A percentile compares a stretch with the other conserved stretches of the same genome.
phyloP scores from a whole-genome alignment of 345 rosid species.

The Reutealis trisperma region DNA sequence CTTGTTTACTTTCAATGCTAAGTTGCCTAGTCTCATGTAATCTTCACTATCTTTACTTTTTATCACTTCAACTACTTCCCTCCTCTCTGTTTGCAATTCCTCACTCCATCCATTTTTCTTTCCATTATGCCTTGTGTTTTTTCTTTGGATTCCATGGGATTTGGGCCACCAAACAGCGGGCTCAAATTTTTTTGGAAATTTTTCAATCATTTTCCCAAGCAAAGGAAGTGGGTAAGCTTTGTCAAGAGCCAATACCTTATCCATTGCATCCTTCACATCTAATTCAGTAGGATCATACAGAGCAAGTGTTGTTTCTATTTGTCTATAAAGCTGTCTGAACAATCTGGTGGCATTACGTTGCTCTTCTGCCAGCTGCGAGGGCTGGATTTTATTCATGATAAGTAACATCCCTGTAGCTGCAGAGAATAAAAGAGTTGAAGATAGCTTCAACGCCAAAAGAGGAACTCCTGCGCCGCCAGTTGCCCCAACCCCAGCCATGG shows the following conservation, averaged over 20 bases:
- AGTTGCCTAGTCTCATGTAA: constrained; percentile 41
- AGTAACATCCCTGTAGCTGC: constrained; percentile 38
- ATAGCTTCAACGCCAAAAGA: constrained; percentile 42
- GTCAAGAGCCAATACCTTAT: constrained; percentile 37
- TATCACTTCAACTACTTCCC: constrained; percentile 36
- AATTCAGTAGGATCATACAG: constrained; percentile 12
- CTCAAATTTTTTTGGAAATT: constrained; percentile 32
- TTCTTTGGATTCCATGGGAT: neutral
- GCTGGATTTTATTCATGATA: constrained; percentile 45
- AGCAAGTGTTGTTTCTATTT: constrained; percentile 25
- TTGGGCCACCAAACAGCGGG: constrained; percentile 43
- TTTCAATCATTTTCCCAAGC: constrained; percentile 41
- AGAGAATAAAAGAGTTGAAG: constrained; percentile 34
- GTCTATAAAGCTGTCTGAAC: constrained; percentile 32
- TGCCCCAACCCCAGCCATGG: constrained; percentile 55
- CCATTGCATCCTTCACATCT: constrained; percentile 28
- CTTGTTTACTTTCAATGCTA: constrained; percentile 45
- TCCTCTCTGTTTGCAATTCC: constrained; percentile 42
- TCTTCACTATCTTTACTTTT: constrained; percentile 43
- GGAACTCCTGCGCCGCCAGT: constrained; percentile 27
- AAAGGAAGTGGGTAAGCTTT: constrained; percentile 43
- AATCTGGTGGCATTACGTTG: constrained; percentile 39
- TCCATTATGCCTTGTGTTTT: neutral
- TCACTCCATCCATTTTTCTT: constrained; percentile 36
- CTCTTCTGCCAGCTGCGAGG: constrained; percentile 48